Base-by-base conservation (phyloP, 495 filamentous ascomycete species). In the Copromyces sp. region DNA sequence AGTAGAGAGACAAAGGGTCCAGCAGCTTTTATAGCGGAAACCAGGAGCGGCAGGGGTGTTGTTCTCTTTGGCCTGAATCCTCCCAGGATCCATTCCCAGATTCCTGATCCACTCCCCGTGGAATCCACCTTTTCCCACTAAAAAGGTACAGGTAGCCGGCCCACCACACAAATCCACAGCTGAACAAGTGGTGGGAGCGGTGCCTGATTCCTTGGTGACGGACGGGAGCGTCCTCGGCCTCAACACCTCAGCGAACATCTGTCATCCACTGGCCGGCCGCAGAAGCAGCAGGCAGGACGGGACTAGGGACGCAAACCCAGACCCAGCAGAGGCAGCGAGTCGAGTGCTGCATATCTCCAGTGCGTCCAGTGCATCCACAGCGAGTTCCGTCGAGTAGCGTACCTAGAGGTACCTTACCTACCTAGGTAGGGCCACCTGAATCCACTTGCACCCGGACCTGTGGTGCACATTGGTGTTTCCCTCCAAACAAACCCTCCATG, bases 31-130 rank as follows among this genome's bases (percentile, higher is more conserved):
- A 45, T n/a, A 69, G 32, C 37, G n/a, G 32, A 42, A 39, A 44
- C 29, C 8, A 20, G 17, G 35, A 40, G 37, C 32, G 70, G 53
- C 53, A 65, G 53, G 29, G 53, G 24, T 65, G 29, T 8, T 65
- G 53, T 12, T 65, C 53, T 65, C 14, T 17, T 17, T 37, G 39
- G 29, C 14, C 32, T 16, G 29, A 61, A 38, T 37, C 42, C 32
- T 24, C 12, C 71, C 71, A 59, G 4, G 72, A 35, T 61, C 32
- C 24, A 35, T 32, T 61, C 20, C 65, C 71, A 47, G 42, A 68
- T 37, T 70, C 72, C 39, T 68, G 69, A 73, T 59, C 74, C 74
- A 73, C 68, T 75, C 69, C 72, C 72, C 71, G 69, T 72, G 71
- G 69, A 70, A 71, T 69, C n/a, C 20, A 53, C 45, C 42, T 44